Evolutionary conservation across 345 rosid species (phyloP).

Genomic region (Psidium friedrichsthalianum): DNA sequence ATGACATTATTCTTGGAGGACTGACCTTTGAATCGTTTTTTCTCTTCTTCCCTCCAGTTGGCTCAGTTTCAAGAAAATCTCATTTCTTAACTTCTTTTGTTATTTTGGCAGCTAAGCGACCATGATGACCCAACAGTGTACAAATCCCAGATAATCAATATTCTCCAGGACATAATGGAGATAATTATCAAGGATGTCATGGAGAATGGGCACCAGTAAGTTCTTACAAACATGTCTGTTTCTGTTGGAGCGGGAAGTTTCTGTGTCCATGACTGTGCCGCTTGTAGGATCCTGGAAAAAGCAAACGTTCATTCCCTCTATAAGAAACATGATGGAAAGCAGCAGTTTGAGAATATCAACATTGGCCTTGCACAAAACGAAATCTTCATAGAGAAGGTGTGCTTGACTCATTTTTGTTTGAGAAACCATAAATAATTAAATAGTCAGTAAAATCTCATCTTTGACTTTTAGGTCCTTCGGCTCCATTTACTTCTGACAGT

Average conservation of each 20-base stretch:
- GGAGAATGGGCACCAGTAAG: constrained; percentile 68
- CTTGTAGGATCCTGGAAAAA: constrained; percentile 47
- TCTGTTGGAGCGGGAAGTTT: not conserved
- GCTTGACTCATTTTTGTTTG: not conserved
- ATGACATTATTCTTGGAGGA: not conserved
- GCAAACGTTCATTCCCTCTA: constrained; percentile 8
- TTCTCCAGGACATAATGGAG: constrained; percentile 91
- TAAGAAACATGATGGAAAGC: constrained; percentile 23
- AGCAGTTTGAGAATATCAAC: constrained; percentile 72
- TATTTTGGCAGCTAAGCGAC: constrained; percentile 39
- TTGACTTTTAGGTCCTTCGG: constrained; percentile 45
- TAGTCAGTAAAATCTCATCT: not conserved
- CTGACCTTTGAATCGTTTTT: not conserved
- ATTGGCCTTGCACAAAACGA: constrained; percentile 2
- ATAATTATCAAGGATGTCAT: constrained; percentile 70
- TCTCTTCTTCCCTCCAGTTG: not conserved
- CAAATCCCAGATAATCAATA: constrained; percentile 70
- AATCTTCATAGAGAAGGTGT: constrained; percentile 73
- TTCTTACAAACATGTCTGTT: constrained; percentile 5
- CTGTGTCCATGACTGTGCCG: constrained; percentile 10
- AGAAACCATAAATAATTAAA: not conserved
- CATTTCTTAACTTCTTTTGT: not conserved
- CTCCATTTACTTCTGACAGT: constrained; percentile 73
- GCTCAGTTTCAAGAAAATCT: not conserved
- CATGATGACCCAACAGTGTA: constrained; percentile 18